Base-by-base conservation (phyloP, 768 basidiomycete species). In the Auricularia auricula-judae region DNA sequence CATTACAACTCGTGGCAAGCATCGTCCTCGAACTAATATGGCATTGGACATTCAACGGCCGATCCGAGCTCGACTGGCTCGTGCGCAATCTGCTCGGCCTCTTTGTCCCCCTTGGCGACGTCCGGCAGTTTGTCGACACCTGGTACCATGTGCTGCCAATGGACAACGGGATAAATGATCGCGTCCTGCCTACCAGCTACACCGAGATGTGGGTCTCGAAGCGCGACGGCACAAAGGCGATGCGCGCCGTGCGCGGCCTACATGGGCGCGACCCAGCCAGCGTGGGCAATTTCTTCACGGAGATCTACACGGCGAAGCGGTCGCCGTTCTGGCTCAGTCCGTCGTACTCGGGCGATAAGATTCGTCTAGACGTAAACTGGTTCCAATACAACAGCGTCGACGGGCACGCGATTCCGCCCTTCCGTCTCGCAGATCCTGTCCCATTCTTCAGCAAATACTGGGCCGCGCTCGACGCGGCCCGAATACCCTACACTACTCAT, bases 381-480 rank as follows among this genome's bases (percentile, higher is more conserved):
- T 59, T 59, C 29, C 56, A 59, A 29, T 59, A 59, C 56, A 59
- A 59, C 56, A 33, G 29, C 29, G 29, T 59, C 56, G 56, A 59
- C 29, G 56, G 56, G 23, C 56, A 59, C 56, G 56, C 34, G 11
- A 14, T 29, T 29, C 29, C 23, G 29, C 56, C 56, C 3, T 59
- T 59, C 29, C 56, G 56, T 7, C 56, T 59, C 23, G 56, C 56
- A 4, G 56, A 59, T 18, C 56, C 56, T 0, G 56, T 59, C 16
- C 56, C 56, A 18, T 59, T 59, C 56, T 59, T 59, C 56, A 35
- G 29, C 56, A 59, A 59, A 23, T 59, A 59, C 56, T 59, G 56
- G 56, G 23, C 14, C 7, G 56, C 56, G 56, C 56, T 59, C 23
- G 56, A 59, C 56, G 23, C 56, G 34, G 56, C 56, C 23, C 4